Conservation (phyloP, 805 yeast species). For the Ogataea corticis region DNA sequence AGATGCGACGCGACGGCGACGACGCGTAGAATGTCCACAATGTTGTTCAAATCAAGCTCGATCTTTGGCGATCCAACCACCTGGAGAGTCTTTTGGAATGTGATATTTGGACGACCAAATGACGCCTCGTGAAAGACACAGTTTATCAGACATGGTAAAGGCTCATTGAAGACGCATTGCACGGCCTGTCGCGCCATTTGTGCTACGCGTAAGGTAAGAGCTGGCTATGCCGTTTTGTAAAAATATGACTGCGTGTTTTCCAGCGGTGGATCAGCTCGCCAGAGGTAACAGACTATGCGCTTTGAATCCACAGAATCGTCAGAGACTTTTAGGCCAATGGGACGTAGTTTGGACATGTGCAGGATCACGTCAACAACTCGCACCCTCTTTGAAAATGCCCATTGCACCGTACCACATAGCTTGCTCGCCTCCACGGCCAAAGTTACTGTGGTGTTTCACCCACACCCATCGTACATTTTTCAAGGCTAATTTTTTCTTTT, state of each 20-base stretch:
- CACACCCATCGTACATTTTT: slow-evolving; percentile 12
- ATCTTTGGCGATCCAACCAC: too few species aligned
- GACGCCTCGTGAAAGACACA: neutral
- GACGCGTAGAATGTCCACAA: neutral
- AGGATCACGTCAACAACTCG: neutral
- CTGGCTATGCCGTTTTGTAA: neutral
- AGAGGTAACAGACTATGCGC: neutral
- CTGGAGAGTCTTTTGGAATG: too few species aligned
- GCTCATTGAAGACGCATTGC: neutral
- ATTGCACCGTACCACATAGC: slow-evolving; percentile 22
- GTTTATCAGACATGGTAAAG: slow-evolving; percentile 3
- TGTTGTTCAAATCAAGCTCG: neutral
- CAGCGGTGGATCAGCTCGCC: neutral
- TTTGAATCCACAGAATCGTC: slow-evolving; percentile 1
- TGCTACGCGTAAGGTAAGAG: neutral
- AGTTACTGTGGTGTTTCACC: slow-evolving; percentile 20
- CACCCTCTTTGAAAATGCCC: slow-evolving; percentile 2
- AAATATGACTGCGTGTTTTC: neutral
- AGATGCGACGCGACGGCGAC: neutral
- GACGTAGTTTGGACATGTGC: too few species aligned
- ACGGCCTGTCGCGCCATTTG: neutral
- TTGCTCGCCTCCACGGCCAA: slow-evolving; percentile 5
- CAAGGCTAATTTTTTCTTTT: neutral
- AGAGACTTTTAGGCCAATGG: neutral
- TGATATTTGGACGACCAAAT: neutral